phyloP scores from a whole-genome alignment of 208 protist genomes.

The Phytomonas serpens region DNA sequence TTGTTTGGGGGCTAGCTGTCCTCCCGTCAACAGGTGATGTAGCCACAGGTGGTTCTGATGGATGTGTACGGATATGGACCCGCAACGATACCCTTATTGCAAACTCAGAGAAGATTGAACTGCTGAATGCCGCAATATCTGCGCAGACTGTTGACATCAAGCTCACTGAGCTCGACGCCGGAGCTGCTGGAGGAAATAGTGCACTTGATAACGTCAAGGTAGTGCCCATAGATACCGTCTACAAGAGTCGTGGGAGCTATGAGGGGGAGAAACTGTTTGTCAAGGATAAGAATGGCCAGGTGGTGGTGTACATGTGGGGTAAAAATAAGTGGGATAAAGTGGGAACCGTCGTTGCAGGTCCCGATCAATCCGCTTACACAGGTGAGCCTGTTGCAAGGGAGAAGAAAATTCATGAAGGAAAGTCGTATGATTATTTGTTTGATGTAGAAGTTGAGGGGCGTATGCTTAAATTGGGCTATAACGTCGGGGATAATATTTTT shows the following conservation, averaged over 20 bases:
- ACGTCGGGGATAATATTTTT: constrained; percentile 79
- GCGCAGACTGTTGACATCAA: constrained; percentile 59
- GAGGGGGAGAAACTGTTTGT: constrained; percentile 65
- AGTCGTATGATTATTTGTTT: constrained; percentile 94
- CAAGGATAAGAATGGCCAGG: constrained; percentile 37
- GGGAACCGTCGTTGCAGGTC: constrained; percentile 86
- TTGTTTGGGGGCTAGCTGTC: constrained; percentile 83
- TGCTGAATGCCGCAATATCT: constrained; percentile 36
- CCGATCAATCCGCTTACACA: constrained; percentile 27
- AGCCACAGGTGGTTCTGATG: constrained; percentile 77
- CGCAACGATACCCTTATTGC: constrained; percentile 36
- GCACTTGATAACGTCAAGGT: constrained; percentile 28
- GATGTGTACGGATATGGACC: constrained; percentile 86
- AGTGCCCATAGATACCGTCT: constrained; percentile 37
- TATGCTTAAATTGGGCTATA: constrained; percentile 89
- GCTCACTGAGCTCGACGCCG: constrained; percentile 1
- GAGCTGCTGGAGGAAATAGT: constrained; percentile 11
- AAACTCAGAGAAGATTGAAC: constrained; percentile 49
- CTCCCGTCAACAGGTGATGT: constrained; percentile 55
- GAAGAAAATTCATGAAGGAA: constrained; percentile 78
- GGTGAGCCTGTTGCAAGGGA: constrained; percentile 23
- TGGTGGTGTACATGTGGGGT: constrained; percentile 78
- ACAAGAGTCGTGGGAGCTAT: constrained; percentile 16
- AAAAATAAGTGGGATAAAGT: constrained; percentile 80
- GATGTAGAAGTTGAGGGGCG: constrained; percentile 83